Evolutionary conservation across 2,329 filamentous ascomycete species (phyloP), one percentile per base, ranked within the genome.

Genomic region (Colletotrichum musae): DNA sequence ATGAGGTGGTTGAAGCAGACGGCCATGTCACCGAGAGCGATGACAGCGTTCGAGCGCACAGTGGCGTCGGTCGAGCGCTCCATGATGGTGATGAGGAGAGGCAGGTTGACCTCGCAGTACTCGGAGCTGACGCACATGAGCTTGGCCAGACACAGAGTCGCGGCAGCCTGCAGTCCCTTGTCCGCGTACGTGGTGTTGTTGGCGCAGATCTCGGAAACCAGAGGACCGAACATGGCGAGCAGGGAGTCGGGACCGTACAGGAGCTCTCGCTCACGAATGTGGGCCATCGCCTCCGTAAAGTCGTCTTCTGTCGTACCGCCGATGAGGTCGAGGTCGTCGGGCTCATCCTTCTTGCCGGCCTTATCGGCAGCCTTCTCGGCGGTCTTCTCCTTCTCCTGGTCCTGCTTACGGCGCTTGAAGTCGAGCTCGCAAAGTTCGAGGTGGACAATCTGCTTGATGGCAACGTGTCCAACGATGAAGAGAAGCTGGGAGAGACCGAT

Each of bases 1-100:
- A 99, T 98, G 58, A 99, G 89, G 77, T 99, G 96, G 78, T 99
- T 99, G 87, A 99, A 99, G 87, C 95, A 98, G 24, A 99, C 96
- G 0, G 97, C 97, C 96, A 99, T 99, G 78, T 99, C 96, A 47
- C 96, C 96, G 0, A 99, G 89, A 0, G 96, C 95, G 74, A 99
- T 97, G 18, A 99, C 97, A 10, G 97, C 94, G 77, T 99, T 99
- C 75, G 94, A 97, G 59, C 96, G 92, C 47, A 97, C 95, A 18
- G 95, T 97, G 1, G 97, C 93, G 75, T 98, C 94, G 39, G 94
- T 89, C 2, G 94, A 98, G 36, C 94, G 92, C 82, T 99, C 96
- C 86, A 99, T 95, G 75, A 99, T 98, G 16, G 95, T 98, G 81
- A 99, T 97, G 69, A 99, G 91, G 3, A 99, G 91, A 6, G 94